Evolutionary conservation across 1,139 yeast species (phyloP).

Genomic region (Kodamaea arcana): DNA sequence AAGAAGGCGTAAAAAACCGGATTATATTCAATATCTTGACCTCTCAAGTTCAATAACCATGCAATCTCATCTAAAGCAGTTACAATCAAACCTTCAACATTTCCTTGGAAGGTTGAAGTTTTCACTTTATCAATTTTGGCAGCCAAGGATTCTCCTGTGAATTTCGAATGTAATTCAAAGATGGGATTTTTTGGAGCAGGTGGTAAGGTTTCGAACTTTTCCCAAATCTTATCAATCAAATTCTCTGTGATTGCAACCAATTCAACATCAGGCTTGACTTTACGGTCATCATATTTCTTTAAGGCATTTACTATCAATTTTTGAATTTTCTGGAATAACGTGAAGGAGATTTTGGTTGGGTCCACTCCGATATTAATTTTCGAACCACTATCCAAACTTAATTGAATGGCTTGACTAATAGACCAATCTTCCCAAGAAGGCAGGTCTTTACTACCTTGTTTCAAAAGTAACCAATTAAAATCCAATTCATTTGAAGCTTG

Average conservation of each 20-base stretch:
- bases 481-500: conserved; percentile 90
- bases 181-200: conserved; percentile 40
- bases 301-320: conserved; percentile 19
- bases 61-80: conserved; percentile 87
- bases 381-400: conserved; percentile 38
- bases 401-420: conserved; percentile 55
- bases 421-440: conserved; percentile 92
- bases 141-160: conserved; percentile 44
- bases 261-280: conserved; percentile 43
- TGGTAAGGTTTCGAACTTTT: conserved; percentile 47
- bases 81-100: conserved; percentile 49
- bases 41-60: conserved; percentile 87
- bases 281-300: conserved; percentile 12
- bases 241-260: conserved; percentile 65
- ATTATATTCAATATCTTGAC: conserved; percentile 77
- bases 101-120: conserved; percentile 36
- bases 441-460: conserved; percentile 70
- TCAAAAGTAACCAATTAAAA: conserved; percentile 80
- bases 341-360: conserved; percentile 64
- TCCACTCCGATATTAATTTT: conserved; percentile 44
- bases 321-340: conserved; percentile 26
- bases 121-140: conserved; percentile 46
- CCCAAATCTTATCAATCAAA: conserved; percentile 78
- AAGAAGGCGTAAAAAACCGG: conserved; percentile 89
- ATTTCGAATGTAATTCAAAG: conserved; percentile 40